A percentile compares a stretch with the other conserved stretches of the same genome.
These are phyloP conservation scores for Pestalotiopsis sp. DNA, from an alignment of 2,329 filamentous ascomycete genomes.

Conservation along the genomic window DNA sequence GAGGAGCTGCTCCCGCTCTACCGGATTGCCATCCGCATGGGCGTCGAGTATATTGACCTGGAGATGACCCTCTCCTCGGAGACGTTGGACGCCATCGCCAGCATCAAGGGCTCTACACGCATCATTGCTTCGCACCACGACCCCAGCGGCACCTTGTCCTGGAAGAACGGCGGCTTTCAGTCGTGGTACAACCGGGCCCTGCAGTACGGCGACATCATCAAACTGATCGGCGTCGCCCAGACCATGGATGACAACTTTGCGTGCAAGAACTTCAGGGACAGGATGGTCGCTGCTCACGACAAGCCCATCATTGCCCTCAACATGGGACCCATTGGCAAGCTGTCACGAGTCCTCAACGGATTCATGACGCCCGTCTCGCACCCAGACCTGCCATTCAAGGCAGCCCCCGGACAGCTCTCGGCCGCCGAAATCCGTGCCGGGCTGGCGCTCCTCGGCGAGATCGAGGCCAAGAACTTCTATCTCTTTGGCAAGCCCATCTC, in stretches of 20 bases:
- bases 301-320: constrained; percentile 94
- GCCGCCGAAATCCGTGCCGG: constrained; percentile 84
- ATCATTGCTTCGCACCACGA: constrained; percentile 98
- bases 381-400: constrained; percentile 85
- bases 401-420: constrained; percentile 90
- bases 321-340: constrained; percentile 86
- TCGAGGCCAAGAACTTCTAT: constrained; percentile 76
- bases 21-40: constrained; percentile 75
- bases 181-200: constrained; percentile 87
- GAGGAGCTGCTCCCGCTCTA: constrained; percentile 78
- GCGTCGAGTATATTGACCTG: constrained; percentile 89
- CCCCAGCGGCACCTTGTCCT: constrained; percentile 75
- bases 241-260: constrained; percentile 84
- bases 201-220: constrained; percentile 90
- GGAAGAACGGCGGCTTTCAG: constrained; percentile 93
- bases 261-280: constrained; percentile 78
- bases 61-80: constrained; percentile 84
- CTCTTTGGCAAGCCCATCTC: constrained; percentile 86
- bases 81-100: constrained; percentile 70
- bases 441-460: constrained; percentile 76
- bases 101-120: constrained; percentile 69
- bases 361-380: constrained; percentile 97
- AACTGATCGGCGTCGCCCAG: constrained; percentile 83
- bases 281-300: constrained; percentile 72
- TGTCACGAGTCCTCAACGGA: constrained; percentile 85